Percentiles rank a stretch among this genome's conserved stretches.
These are phyloP conservation scores for Hericium rajendrae DNA, from an alignment of 768 basidiomycete species.

Conservation along the genomic window DNA sequence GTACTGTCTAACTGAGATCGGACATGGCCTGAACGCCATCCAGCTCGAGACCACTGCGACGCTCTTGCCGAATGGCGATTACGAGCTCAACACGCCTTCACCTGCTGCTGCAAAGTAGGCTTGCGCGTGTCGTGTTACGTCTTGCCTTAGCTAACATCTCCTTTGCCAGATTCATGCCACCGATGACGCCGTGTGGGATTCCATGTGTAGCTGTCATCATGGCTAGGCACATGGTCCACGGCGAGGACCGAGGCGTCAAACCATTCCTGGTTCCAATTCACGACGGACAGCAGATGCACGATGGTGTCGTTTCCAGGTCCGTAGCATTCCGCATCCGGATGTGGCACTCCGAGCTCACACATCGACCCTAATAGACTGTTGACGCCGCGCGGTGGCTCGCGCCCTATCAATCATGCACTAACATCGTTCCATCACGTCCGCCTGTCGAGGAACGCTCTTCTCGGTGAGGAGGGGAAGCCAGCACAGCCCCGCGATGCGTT, in stretches of 20 bases:
- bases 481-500: constrained; percentile 6
- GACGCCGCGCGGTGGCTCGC: constrained; percentile 11
- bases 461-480: constrained; percentile 11
- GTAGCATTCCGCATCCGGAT: not conserved
- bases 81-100: constrained; percentile 28
- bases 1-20: constrained; percentile 34
- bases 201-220: constrained; percentile 30
- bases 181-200: constrained; percentile 24
- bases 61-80: constrained; percentile 25
- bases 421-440: constrained; percentile 22
- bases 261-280: constrained; percentile 30
- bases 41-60: constrained; percentile 35
- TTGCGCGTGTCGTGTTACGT: not conserved
- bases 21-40: constrained; percentile 33
- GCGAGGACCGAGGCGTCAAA: constrained; percentile 25
- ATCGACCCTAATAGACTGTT: not conserved
- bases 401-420: constrained; percentile 25
- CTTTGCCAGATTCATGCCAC: constrained; percentile 31
- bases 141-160: not conserved
- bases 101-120: constrained; percentile 29
- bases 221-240: constrained; percentile 26
- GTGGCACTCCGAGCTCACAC: not conserved
- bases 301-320: constrained; percentile 24
- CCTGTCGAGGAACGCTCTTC: constrained; percentile 19
- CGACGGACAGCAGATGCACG: constrained; percentile 28